Evolutionary conservation across 495 filamentous ascomycete species (phyloP), one percentile per base, ranked within the genome.

Genomic region (Rostrohypoxylon terebratum): DNA sequence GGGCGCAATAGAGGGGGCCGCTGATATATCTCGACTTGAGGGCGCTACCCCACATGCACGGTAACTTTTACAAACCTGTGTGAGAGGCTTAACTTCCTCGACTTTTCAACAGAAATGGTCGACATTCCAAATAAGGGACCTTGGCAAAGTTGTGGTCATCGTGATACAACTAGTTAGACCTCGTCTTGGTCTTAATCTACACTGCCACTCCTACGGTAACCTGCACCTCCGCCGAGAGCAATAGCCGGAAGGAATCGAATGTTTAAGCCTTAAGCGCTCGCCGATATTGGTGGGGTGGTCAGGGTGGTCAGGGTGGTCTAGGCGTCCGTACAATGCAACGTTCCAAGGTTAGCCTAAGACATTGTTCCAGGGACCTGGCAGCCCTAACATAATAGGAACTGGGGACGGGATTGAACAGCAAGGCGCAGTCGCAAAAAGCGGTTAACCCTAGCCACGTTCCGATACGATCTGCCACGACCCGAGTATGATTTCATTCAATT

Each of bases 311-410:
- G 28, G 28, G 28, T 14, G 34, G 34, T 10, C 34, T 9, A 34
- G 33, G 57, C 57, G 45, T 60, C 40, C 21, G 34, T 53, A 34
- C 54, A 45, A 68, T 72, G 51, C 47, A 38, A 72, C 69, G 59
- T 34, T 72, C 44, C 47, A 38, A 72, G 63, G 59, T 34, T 68
- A 63, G 34, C 59, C 36, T 59, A 63, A 53, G 53, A 36, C 55
- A 47, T 40, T n/a, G 25, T 67, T 63, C 69, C 69, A 68, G 59
- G 50, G 69, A 63, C 69, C 69, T 45, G 69, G 69, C 69, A 67
- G 59, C 63, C 69, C 63, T 60, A 58, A 33, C 50, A 48, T 33
- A 21, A 59, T 25, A 1, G 34, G 44, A 47, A 48, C 58, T 21
- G 23, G 48, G 57, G 68, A 62, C 20, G 58, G 48, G 7, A 44